Conservation (phyloP, 768 basidiomycete genomes). For the Rhizopogon rudus region DNA sequence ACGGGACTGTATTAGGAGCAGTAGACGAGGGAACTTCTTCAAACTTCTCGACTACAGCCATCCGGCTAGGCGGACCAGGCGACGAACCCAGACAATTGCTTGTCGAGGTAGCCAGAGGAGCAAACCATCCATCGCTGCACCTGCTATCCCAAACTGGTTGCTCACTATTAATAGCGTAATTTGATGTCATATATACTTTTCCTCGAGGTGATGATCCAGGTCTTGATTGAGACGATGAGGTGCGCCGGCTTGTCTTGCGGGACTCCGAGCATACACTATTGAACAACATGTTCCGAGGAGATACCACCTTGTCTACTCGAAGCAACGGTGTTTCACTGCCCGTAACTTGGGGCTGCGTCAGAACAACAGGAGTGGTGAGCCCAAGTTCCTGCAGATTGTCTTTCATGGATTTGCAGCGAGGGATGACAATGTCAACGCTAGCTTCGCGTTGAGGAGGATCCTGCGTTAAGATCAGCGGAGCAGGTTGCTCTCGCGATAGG, state of each 20-base stretch:
- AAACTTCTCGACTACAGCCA: neutral
- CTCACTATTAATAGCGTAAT: neutral
- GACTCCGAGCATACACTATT: neutral
- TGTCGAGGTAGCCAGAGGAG: neutral
- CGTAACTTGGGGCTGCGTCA: neutral
- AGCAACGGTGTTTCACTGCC: neutral
- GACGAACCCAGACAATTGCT: neutral
- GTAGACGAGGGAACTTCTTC: no score
- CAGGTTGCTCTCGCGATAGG: neutral
- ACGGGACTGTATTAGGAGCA: neutral
- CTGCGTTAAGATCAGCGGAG: neutral
- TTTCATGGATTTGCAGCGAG: slow-evolving; percentile 1
- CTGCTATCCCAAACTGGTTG: neutral
- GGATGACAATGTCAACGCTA: neutral
- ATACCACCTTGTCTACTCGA: neutral
- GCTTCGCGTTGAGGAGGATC: no score
- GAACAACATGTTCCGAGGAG: neutral
- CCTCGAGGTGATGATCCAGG: neutral
- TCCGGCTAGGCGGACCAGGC: neutral
- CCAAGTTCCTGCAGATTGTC: slow-evolving; percentile 2
- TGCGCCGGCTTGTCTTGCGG: no score
- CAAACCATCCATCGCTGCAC: neutral
- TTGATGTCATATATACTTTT: neutral
- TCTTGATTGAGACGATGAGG: neutral
- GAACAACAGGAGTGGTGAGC: neutral